Evolutionary conservation across 257 asterid genomes (phyloP).

Genomic region (Nicotiana knightiana): DNA sequence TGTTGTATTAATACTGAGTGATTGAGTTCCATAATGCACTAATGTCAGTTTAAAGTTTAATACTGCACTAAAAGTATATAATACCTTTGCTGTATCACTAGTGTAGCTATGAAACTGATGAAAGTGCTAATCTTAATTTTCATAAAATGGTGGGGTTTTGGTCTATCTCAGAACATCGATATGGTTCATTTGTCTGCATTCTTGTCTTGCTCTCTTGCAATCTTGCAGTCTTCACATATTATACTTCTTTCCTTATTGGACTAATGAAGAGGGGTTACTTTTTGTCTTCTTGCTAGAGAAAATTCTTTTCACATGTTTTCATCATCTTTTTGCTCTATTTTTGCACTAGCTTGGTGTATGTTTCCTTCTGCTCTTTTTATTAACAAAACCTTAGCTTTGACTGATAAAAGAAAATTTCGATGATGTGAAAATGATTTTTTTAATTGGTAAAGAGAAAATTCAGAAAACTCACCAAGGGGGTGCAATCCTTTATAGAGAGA

Average conservation of each 20-base stretch:
- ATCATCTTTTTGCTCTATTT: neutral
- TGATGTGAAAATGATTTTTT: neutral
- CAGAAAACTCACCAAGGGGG: neutral
- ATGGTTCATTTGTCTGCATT: neutral
- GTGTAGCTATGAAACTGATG: neutral
- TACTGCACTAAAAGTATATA: neutral
- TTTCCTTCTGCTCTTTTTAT: neutral
- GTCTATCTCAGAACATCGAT: neutral
- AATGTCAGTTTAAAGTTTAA: neutral
- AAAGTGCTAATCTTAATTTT: neutral
- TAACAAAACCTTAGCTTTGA: neutral
- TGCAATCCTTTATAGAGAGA: neutral
- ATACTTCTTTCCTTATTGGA: neutral
- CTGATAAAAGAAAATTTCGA: neutral
- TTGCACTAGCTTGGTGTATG: neutral
- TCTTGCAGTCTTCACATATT: neutral
- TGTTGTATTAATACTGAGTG: neutral
- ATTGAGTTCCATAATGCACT: neutral
- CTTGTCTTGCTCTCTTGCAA: neutral
- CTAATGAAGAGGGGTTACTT: neutral
- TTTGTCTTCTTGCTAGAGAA: no score
- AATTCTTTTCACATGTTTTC: neutral
- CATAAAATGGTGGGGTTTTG: neutral
- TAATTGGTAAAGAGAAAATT: neutral
- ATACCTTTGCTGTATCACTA: neutral